Evolutionary conservation across 176 grass and related monocot genomes (phyloP).

Genomic region (Triticum dicoccoides): DNA sequence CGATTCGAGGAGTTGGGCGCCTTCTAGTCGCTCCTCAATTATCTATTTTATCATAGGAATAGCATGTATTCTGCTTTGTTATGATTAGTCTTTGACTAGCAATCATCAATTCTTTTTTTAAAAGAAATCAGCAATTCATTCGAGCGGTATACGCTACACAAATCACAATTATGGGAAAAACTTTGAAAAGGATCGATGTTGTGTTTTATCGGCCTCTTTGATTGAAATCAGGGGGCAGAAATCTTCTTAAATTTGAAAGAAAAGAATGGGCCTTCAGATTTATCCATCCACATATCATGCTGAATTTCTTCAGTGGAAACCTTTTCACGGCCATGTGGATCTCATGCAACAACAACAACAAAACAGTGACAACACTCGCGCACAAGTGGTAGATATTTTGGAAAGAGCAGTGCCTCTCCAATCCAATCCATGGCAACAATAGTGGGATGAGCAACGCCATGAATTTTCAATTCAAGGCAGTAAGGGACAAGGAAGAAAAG

Average conservation of each 20-base stretch:
- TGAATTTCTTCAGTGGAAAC: background rate
- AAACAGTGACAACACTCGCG: no score
- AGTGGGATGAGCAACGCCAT: background rate
- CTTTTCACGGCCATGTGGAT: background rate
- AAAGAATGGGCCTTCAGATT: background rate
- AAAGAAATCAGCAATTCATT: background rate
- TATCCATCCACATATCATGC: no score
- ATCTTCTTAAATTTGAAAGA: background rate
- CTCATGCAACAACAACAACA: background rate
- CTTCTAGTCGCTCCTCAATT: background rate
- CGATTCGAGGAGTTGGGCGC: background rate
- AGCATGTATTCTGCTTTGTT: background rate
- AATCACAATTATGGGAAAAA: background rate
- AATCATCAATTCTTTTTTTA: background rate
- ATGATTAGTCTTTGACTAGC: background rate
- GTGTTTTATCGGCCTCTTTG: no score
- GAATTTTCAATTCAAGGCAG: background rate
- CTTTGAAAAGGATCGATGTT: background rate
- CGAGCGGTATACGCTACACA: no score
- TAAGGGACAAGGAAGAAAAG: background rate
- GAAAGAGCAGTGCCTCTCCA: background rate
- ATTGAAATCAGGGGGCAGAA: no score
- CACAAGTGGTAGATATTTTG: background rate
- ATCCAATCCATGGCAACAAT: background rate
- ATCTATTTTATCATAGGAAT: background rate